Percentiles rank a stretch among this genome's conserved stretches.
Conservation (phyloP, 805 yeast genomes). For the Komagataella mondaviorum region DNA sequence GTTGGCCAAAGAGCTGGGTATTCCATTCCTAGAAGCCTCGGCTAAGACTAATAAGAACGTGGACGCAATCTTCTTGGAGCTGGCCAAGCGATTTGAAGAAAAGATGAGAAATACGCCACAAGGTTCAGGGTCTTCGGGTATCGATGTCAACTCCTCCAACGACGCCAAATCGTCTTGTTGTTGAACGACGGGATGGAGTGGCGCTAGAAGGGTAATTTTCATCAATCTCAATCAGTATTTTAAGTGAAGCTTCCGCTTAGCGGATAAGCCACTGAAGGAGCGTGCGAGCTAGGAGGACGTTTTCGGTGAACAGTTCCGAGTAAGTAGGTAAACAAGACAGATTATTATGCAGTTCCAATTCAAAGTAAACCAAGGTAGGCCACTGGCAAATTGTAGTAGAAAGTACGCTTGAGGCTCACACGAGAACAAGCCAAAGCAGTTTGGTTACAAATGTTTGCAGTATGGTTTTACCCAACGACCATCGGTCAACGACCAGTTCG, state of each 20-base stretch:
- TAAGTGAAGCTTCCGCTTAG: background rate
- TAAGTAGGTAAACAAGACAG: background rate
- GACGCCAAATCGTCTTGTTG: slow-evolving; percentile 14
- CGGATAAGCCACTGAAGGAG: background rate
- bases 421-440: background rate
- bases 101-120: slow-evolving; percentile 32
- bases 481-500: slow-evolving; percentile 86
- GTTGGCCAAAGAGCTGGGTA: slow-evolving; percentile 72
- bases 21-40: slow-evolving; percentile 91
- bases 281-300: background rate
- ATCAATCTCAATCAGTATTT: background rate
- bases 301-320: background rate
- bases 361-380: background rate
- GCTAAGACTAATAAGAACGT: slow-evolving; percentile 92
- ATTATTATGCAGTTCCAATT: background rate
- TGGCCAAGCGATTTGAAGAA: slow-evolving; percentile 79
- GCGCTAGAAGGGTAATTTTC: background rate
- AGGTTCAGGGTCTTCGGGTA: slow-evolving; percentile 6
- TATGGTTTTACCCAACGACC: slow-evolving; percentile 99
- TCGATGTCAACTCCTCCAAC: slow-evolving; percentile 13
- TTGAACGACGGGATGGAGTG: slow-evolving; percentile 5
- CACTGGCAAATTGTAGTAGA: background rate
- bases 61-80: slow-evolving; percentile 79
- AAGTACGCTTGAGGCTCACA: background rate
- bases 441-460: slow-evolving; percentile 59